phyloP scores from a whole-genome alignment of 331 rosid genomes.

The Prunus yedoensis region DNA sequence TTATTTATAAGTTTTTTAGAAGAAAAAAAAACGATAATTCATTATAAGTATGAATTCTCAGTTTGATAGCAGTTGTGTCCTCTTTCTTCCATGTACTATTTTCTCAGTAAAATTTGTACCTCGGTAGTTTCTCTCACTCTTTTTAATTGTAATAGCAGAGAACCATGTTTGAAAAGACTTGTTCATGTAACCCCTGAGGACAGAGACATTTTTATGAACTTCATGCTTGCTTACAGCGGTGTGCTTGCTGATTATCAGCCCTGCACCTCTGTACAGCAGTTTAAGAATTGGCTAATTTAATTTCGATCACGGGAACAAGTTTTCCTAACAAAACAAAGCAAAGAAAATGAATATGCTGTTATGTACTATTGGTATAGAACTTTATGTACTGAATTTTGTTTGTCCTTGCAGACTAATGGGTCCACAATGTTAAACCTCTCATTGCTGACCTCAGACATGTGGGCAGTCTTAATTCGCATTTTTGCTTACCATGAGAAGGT shows the following conservation, averaged over 20 bases:
- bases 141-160: neutral
- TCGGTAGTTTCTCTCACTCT: neutral
- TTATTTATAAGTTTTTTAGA: neutral
- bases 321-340: neutral
- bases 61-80: neutral
- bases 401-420: slow-evolving; percentile 61
- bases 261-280: neutral
- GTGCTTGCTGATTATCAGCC: neutral
- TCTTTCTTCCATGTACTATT: neutral
- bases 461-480: slow-evolving; percentile 90
- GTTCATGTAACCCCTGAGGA: neutral
- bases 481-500: slow-evolving; percentile 91
- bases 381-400: slow-evolving; percentile 7
- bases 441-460: slow-evolving; percentile 97
- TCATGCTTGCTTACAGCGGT: neutral
- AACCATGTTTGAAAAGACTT: neutral
- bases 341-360: neutral
- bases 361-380: neutral
- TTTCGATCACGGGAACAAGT: neutral
- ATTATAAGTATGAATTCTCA: neutral
- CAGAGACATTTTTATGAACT: neutral
- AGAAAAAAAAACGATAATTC: too few relatives aligned
- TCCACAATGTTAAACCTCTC: slow-evolving; percentile 97
- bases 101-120: neutral
- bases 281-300: neutral